These are phyloP conservation scores for Trichosanthes truncata DNA, from an alignment of 306 rosid genomes.

Conservation along the genomic window DNA sequence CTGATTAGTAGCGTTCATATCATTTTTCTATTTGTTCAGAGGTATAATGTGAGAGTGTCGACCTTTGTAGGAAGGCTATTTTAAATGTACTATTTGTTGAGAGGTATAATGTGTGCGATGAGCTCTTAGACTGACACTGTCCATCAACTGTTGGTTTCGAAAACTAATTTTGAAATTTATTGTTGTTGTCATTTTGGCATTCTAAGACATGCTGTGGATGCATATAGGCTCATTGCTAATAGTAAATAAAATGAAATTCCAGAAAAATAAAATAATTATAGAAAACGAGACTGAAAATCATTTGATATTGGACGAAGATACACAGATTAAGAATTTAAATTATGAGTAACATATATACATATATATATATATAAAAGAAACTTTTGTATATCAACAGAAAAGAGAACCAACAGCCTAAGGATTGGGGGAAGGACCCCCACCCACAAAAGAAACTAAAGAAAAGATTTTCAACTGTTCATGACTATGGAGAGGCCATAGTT, in stretches of 20 bases:
- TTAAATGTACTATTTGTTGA: no score
- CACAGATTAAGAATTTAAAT: neutral
- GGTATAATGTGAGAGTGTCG: neutral
- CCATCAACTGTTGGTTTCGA: neutral
- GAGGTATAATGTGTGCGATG: no score
- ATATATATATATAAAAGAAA: no score
- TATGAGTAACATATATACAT: neutral
- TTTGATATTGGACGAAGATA: neutral
- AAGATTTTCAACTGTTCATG: no score
- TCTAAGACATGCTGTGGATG: neutral
- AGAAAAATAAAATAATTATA: neutral
- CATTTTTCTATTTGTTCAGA: neutral
- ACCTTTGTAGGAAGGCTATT: no score
- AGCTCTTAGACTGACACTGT: neutral
- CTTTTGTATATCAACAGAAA: no score
- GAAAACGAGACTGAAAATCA: neutral
- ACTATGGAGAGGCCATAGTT: no score
- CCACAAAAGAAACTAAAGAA: no score
- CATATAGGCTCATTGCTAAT: neutral
- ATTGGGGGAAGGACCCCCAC: no score
- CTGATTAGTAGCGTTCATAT: neutral
- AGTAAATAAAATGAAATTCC: neutral
- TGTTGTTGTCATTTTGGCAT: neutral
- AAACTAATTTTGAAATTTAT: neutral
- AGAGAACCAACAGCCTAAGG: no score